Evolutionary conservation across 1,139 yeast species (phyloP), one percentile per base, ranked within the genome.

Genomic region (Saccharomyces hybrid): DNA sequence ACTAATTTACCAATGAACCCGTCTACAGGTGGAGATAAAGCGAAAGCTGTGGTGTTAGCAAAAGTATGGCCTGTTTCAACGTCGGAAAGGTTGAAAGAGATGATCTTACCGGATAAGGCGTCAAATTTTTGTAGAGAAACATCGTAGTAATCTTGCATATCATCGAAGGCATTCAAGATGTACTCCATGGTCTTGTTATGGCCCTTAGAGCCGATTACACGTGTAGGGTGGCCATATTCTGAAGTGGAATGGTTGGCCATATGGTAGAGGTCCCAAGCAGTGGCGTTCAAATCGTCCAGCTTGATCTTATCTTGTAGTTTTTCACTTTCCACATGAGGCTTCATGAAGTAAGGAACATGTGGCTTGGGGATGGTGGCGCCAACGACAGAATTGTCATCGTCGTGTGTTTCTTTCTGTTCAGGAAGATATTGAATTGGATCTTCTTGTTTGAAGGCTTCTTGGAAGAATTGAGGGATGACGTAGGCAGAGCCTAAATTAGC

Each of bases 121-220:
- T 80, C 74, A 66, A 90, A 88, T 31, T 78, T 74, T 72, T 90
- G 96, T 42, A 83, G 78, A 46, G 78, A 69, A 52, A 86, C 79
- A 34, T 81, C 79, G 69, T 84, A 89, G 73, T 84, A 89, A 57
- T 83, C 84, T 27, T 74, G 73, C 67, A 86, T 75, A 58, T 77
- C 78, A 48, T 78, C 72, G 61, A 90, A 74, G 59, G 84, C 82
- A 5, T 71, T 66, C 55, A 79, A 69, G 59, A 91, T 84, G 72
- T 88, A 87, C 51, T 78, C 78, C 55, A 91, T 71, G 2, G 97
- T 89, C 25, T 76, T 81, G 81, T 85, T 83, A 69, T 91, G 97
- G 54, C 97, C 97, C 14, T 78, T 75, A 1, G 96, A 87, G 26
- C 96, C 97, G 73, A 90, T 89, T 50, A 89, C 96, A 69, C 98